These are phyloP conservation scores for Phytophthora idaei DNA, from an alignment of 352 stramenopile genomes.

Conservation along the genomic window DNA sequence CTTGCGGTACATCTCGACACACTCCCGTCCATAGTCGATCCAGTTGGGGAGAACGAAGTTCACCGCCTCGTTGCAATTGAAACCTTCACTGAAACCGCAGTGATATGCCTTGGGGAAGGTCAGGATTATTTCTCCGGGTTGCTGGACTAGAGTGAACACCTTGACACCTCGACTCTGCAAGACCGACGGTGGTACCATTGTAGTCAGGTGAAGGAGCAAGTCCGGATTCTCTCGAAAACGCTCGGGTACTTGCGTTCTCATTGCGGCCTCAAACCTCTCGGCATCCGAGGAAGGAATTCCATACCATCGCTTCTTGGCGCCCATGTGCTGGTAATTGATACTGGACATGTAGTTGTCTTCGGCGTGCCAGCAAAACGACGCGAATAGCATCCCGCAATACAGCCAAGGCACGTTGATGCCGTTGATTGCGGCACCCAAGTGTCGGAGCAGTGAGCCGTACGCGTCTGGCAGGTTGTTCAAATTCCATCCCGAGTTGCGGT, in stretches of 20 bases:
- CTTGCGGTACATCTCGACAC: slow-evolving; percentile 69
- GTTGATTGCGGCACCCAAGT: slow-evolving; percentile 95
- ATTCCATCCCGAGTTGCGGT: slow-evolving; percentile 94
- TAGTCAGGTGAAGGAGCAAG: slow-evolving; percentile 76
- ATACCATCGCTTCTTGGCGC: slow-evolving; percentile 98
- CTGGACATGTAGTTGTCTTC: slow-evolving; percentile 99
- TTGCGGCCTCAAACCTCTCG: slow-evolving; percentile 55
- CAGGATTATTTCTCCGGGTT: slow-evolving; percentile 96
- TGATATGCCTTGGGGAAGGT: slow-evolving; percentile 98
- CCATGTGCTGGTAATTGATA: slow-evolving; percentile 98
- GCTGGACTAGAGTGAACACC: slow-evolving; percentile 72
- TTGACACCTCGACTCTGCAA: slow-evolving; percentile 51
- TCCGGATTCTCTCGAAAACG: slow-evolving; percentile 68
- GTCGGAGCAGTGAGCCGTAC: slow-evolving; percentile 91
- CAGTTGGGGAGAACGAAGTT: slow-evolving; percentile 89
- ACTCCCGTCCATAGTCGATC: slow-evolving; percentile 82
- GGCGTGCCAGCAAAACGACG: slow-evolving; percentile 98
- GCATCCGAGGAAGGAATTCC: slow-evolving; percentile 66
- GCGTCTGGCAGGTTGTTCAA: slow-evolving; percentile 97
- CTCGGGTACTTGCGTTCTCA: slow-evolving; percentile 60
- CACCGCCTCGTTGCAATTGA: slow-evolving; percentile 92
- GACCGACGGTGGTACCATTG: slow-evolving; percentile 67
- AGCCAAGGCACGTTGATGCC: slow-evolving; percentile 99
- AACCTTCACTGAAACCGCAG: slow-evolving; percentile 96
- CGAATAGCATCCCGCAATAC: slow-evolving; percentile 98